Base-by-base conservation (phyloP, 345 rosid genomes). In the Draba incana region DNA sequence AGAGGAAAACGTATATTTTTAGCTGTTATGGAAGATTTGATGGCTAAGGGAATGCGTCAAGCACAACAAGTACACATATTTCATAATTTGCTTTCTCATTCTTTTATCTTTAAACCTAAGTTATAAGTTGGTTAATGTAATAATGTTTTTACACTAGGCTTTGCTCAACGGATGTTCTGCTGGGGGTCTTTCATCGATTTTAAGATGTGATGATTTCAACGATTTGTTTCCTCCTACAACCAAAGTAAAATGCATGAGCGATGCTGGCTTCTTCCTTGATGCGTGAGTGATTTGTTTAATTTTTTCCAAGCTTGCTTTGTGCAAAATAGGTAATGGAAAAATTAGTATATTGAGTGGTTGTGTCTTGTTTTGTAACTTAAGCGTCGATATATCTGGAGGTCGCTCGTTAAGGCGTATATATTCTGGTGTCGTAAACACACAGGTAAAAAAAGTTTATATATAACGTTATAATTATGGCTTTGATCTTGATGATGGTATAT, bases 101-200 rank as follows among this genome's bases (percentile, higher is more conserved):
- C 14, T 64, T 47, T 7, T 64, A 2, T 45, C n/a, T 55, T 10
- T 55, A 53, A 10, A 10, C 10, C 8, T 6, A 43, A 49, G 31
- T 64, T 5, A 23, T 25, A 35, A 47, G 10, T 33, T 46, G 6
- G 35, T 9, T 6, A 15, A 20, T 62, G 7, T 31, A 25, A 23
- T 66, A 12, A 41, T 35, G 13, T 3, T 23, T 25, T 13, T 15
- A 88, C n/a, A 28, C 20, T 20, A 93, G 96, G 97, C 87, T 65
- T 77, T 92, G 89, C 97, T 93, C 64, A 87, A 81, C 14, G 98
- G 98, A 66, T 93, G 98, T 85, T 93, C 96, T 49, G 86, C 98
- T 50, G 98, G 98, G 10, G 98, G 92, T 60, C 82, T 93, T 61
- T 83, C 97, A 12, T 41, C 81, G 48, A 85, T 90, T 65, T 61